Base-by-base conservation (phyloP, 768 basidiomycete species). In the Podaxis sp. region DNA sequence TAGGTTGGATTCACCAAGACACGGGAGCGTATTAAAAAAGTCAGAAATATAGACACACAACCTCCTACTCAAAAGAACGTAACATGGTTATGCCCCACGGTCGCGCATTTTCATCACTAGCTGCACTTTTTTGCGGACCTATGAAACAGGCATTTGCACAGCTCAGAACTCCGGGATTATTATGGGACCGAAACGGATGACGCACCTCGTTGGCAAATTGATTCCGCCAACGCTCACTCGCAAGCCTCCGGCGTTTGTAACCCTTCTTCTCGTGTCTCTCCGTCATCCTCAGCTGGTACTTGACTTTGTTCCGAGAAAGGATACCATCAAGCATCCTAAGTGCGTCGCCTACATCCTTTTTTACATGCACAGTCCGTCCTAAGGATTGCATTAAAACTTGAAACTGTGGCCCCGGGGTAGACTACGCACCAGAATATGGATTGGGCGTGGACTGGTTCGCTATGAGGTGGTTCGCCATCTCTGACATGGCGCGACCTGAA, bases 51-150 rank as follows among this genome's bases (percentile, higher is more conserved):
- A 46, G 49, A 64, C 52, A 61, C 41, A 54, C 37, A 41, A 60
- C 57, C 33, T 60, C 57, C 53, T 55, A 36, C 56, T 40, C 41
- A 63, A 40, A 40, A 33, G 59, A 13, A 56, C 57, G 43, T 33
- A 63, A 55, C 40, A 52, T 47, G 57, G 51, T 75, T 76, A 92
- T 70, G 85, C 86, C 69, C 90, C 90, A 65, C 90, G 85, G 64
- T 83, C 83, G 68, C 89, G 87, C 69, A 93, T 93, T 74, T 86
- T 86, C 64, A 83, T 82, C 66, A 93, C 92, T 37, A 94, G 76
- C 70, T 89, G 84, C 40, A 93, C 90, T 76, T 90, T 93, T 77
- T 85, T 85, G 73, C 92, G 85, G 64, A 94, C 91, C 92, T 94
- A 40, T 40, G 61, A 51, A 64, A 33, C 52, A 64, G 49, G 59